Evolutionary conservation across 2,329 filamentous ascomycete species (phyloP).

Genomic region (Fusarium sp.): DNA sequence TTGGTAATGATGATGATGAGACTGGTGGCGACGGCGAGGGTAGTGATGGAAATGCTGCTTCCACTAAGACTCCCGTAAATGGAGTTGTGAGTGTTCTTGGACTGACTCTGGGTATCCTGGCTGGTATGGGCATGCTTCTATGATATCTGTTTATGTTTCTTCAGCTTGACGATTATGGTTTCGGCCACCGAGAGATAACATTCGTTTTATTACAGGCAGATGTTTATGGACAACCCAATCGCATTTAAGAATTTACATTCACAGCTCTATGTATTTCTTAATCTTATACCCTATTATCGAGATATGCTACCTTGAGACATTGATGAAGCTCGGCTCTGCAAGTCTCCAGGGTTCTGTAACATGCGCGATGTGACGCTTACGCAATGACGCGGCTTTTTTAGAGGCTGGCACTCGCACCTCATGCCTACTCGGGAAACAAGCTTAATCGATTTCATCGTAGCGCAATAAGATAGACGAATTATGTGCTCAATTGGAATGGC

Average conservation of each 20-base stretch:
- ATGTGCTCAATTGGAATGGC: accelerated
- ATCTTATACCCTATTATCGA: neutral
- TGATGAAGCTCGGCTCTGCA: neutral
- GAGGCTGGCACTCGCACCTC: neutral
- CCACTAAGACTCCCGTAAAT: neutral
- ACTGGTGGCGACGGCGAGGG: neutral
- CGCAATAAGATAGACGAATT: neutral
- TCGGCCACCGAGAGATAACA: neutral
- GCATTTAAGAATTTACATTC: neutral
- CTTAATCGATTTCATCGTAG: neutral
- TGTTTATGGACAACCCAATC: neutral
- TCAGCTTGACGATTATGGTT: neutral
- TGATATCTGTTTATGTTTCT: neutral
- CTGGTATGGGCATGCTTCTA: slow-evolving; percentile 5
- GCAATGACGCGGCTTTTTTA: neutral
- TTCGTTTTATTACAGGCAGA: neutral
- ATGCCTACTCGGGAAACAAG: neutral
- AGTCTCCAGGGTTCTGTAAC: neutral
- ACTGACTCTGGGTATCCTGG: neutral
- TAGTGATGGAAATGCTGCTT: neutral
- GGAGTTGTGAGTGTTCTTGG: neutral
- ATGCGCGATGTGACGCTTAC: neutral
- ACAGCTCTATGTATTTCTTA: neutral
- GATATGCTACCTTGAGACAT: neutral
- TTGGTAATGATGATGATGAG: neutral